Base-by-base conservation (phyloP, 495 filamentous ascomycete genomes). In the Pyronema omphalodes region DNA sequence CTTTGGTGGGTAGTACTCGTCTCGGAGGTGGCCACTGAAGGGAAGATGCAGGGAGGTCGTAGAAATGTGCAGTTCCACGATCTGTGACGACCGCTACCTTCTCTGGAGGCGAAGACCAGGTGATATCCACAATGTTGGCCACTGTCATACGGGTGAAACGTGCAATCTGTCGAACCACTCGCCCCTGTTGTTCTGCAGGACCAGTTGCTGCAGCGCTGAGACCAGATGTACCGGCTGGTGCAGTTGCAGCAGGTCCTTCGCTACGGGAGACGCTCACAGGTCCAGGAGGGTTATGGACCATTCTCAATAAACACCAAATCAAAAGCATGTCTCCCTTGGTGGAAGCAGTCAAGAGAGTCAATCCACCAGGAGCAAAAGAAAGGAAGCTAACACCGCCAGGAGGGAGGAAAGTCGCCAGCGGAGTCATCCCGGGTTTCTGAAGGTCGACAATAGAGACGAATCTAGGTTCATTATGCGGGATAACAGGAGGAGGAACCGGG, bases 291-390 rank as follows among this genome's bases (percentile, higher is more conserved):
- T 64, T 57, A 18, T 62, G 60, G 52, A 63, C 55, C 15, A 62
- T 56, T 39, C 84, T 83, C 79, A 89, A 83, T 50, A 95, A 69
- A 68, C 94, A 86, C 91, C 91, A 98, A 1, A 95, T 79, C 55
- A 83, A 84, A 66, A 93, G 81, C 4, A 91, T 77, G 62, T 98
- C 91, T 8, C 91, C 91, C 58, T 94, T 95, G 59, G 76, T 83
- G 66, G 83, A 95, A 14, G 84, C 88, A 0, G 85, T 96, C 56
- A 98, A 77, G 8, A 98, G 71, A 64, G 79, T 77, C 2, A 94
- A 68, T 1, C 89, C 89, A 44, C 77, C 83, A 0, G 91, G 88
- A 44, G 88, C 80, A 52, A 98, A 84, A 0, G 88, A 93, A 17
- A 98, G 67, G 62, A 84, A 88, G 66, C 91, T 95, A 67, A 88